A percentile compares a stretch with the other conserved stretches of the same genome.
phyloP scores from a whole-genome alignment of 805 yeast genomes.

The Candida patagonica region DNA sequence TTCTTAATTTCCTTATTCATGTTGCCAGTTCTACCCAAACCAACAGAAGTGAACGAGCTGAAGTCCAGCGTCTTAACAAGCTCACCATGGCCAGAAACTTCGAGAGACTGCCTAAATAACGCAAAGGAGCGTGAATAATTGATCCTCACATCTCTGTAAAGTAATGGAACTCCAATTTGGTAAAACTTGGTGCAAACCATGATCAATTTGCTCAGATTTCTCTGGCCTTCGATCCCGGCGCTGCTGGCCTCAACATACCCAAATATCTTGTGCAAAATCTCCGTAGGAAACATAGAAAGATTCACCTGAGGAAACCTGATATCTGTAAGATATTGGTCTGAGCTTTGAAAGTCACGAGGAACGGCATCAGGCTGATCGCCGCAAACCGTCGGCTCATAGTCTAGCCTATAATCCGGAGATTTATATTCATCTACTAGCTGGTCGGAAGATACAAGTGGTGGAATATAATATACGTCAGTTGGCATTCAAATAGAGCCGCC shows the following conservation, averaged over 20 bases:
- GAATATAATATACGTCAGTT: not conserved
- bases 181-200: conserved; percentile 24
- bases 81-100: conserved; percentile 36
- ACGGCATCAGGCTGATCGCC: not conserved
- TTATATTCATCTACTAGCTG: not conserved
- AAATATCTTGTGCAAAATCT: conserved; percentile 20
- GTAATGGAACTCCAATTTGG: conserved; percentile 27
- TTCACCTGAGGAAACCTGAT: no score
- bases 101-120: conserved; percentile 50
- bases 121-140: conserved; percentile 76
- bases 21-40: conserved; percentile 77
- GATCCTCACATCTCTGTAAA: conserved; percentile 38
- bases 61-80: conserved; percentile 74
- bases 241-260: conserved; percentile 16
- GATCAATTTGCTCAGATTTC: conserved; percentile 17
- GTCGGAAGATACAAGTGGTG: not conserved
- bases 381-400: not conserved
- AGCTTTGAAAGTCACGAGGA: conserved; percentile 1
- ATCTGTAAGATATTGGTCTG: no score
- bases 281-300: conserved; percentile 22
- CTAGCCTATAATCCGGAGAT: not conserved
- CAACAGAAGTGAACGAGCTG: conserved; percentile 80
- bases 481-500: no score
- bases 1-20: conserved; percentile 89
- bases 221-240: conserved; percentile 6